These are phyloP conservation scores for Quercus phellos DNA, from an alignment of 331 rosid species.

Conservation along the genomic window DNA sequence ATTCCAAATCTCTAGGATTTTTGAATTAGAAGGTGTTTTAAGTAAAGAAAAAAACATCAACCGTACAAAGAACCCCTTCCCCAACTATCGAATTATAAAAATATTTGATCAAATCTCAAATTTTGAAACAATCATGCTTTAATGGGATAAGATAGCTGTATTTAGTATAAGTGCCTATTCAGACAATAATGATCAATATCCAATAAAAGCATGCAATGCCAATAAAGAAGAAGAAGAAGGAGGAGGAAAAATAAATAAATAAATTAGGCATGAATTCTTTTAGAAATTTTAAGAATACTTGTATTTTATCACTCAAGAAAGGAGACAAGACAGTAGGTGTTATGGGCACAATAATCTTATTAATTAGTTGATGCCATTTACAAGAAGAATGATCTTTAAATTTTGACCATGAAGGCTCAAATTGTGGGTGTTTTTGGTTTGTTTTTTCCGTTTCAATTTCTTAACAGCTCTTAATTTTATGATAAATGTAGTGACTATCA, in stretches of 20 bases:
- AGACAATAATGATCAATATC: not conserved
- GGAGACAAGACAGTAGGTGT: not conserved
- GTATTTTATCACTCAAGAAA: not conserved
- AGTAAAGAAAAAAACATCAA: no score
- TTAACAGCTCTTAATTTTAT: not conserved
- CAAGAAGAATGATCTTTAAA: not conserved
- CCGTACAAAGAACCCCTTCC: no score
- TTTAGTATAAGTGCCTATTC: no score
- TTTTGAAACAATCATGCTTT: no score
- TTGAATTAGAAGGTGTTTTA: no score
- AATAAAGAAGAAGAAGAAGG: not conserved
- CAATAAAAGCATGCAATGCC: not conserved
- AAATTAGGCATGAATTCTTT: not conserved
- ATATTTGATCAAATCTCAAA: no score
- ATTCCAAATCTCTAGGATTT: no score
- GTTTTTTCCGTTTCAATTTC: not conserved
- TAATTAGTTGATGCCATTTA: not conserved
- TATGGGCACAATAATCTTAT: not conserved
- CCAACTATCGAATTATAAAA: no score
- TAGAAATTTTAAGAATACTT: not conserved
- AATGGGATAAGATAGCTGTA: no score
- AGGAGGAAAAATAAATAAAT: not conserved
- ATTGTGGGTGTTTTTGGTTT: not conserved
- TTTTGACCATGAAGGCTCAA: not conserved
- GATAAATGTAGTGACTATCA: not conserved